Evolutionary conservation across 371 early-diverging fungal genomes (phyloP), one percentile per base, ranked within the genome.

Genomic region (Apophysomyces trapeziformis): DNA sequence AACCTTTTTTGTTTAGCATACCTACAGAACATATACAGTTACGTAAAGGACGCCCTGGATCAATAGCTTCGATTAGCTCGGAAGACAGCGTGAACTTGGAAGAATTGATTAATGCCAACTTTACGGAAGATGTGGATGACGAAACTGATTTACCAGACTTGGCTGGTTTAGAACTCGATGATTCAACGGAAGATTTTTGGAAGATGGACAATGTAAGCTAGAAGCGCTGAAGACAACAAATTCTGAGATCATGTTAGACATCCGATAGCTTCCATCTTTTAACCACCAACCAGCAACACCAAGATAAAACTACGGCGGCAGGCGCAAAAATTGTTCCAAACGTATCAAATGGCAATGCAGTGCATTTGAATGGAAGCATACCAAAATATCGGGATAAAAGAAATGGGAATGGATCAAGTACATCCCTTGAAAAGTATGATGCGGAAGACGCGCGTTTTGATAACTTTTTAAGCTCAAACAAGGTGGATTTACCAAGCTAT

Each of bases 101-200:
- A 44, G 82, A 77, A 12, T 58, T 82, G 39, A 82, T 82, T 63
- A 75, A 69, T 57, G 69, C 72, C 9, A 79, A 82, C 54, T 77
- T 71, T 38, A 74, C 77, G 7, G 61, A 66, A 12, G 70, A 76
- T 45, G 77, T 82, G 62, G 74, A 77, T 16, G 79, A 82, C 38
- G 79, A 79, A 68, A 79, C 79, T 4, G 76, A 79, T 44, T 66
- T 82, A 38, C 67, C 76, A 11, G 70, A 70, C 59, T 64, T 82
- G 35, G 74, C 77, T 21, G 68, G 70, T 47, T 67, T 82, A 58
- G 82, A 82, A 63, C 56, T 82, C 26, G 82, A 82, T 68, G 82
- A 82, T 60, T 72, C 75, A 18, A 74, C 70, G 43, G 82, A 82
- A 46, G 79, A 77, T 37, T 82, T 82, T 60, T 82, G 79, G 79